These are phyloP conservation scores for Phallus indusiatus DNA, from an alignment of 768 basidiomycete genomes.

Conservation along the genomic window DNA sequence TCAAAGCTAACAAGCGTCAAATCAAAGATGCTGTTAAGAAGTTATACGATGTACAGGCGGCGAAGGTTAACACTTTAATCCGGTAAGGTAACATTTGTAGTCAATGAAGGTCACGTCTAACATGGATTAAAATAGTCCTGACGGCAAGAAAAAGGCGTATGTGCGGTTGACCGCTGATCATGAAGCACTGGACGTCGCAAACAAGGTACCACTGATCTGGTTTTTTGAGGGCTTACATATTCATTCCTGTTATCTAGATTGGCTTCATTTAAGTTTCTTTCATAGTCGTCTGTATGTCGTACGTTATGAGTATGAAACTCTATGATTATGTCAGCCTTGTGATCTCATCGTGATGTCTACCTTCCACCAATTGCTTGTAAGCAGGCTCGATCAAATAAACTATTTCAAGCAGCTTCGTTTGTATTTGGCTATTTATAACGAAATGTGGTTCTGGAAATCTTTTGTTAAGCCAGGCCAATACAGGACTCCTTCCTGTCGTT, in stretches of 20 bases:
- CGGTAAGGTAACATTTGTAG: conserved; percentile 43
- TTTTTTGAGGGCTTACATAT: background rate
- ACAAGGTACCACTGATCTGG: conserved; percentile 59
- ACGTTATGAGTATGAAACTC: background rate
- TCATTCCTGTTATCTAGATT: conserved; percentile 41
- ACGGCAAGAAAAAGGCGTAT: conserved; percentile 99
- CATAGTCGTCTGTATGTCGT: background rate
- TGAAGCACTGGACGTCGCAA: conserved; percentile 93
- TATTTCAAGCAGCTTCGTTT: too few species aligned
- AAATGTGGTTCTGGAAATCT: too few species aligned
- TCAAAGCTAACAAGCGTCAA: conserved; percentile 95
- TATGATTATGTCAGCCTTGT: background rate
- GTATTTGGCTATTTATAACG: too few species aligned
- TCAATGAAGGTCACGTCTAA: background rate
- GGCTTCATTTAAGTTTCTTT: conserved; percentile 70
- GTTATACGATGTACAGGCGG: conserved; percentile 93
- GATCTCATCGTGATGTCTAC: background rate
- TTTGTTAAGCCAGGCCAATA: too few species aligned
- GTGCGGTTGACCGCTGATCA: conserved; percentile 92
- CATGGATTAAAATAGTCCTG: conserved; percentile 50
- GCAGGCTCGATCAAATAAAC: background rate
- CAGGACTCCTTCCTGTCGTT: too few species aligned
- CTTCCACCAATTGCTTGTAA: background rate
- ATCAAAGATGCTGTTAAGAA: conserved; percentile 99
- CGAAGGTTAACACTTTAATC: conserved; percentile 97